Evolutionary conservation across 148 eudicot species (phyloP), one percentile per base, ranked within the genome.

Genomic region (Spergularia marina): DNA sequence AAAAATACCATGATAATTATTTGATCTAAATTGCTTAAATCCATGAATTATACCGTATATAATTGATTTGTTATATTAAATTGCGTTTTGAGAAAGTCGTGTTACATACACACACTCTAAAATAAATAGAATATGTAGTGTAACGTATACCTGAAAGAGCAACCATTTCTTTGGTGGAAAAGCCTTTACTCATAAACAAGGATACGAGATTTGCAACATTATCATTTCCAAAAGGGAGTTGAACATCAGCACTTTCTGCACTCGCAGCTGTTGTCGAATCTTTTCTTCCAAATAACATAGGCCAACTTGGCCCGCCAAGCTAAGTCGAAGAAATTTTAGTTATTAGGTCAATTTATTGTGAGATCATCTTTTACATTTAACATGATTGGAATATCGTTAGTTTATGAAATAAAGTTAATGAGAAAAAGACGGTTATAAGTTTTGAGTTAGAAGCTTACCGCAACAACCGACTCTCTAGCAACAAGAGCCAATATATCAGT

Each of bases 121-220:
- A 30, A 0, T 30, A 2, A 30, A 30, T 30, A 30, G 2, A 30
- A 30, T 30, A 30, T 30, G 36, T 30, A 30, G 36, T 30, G 36
- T 30, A 1, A 30, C 36, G 36, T 1, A 30, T 21, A 84, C 89
- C 91, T 49, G 89, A 88, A 12, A 88, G 89, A 12, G 89, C 85
- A 6, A 88, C 89, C 85, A 88, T 53, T 72, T 88, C 86, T 16
- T 71, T 65, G 20, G 76, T 16, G 20, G 78, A 83, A 65, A 89
- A 83, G 12, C 89, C 89, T 76, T 87, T 79, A 71, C 72, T 77
- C 7, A 84, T 69, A 77, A 87, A 89, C 65, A 83, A 41, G 30
- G 86, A 51, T 49, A 81, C 84, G 66, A 87, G 83, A 12, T 18
- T 73, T 30, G 36, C 36, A 49, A 47, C 68, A 0, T 85, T 74